Evolutionary conservation across 192 early-diverging fungal species (phyloP), one percentile per base, ranked within the genome.

Genomic region (Backusella sp.): DNA sequence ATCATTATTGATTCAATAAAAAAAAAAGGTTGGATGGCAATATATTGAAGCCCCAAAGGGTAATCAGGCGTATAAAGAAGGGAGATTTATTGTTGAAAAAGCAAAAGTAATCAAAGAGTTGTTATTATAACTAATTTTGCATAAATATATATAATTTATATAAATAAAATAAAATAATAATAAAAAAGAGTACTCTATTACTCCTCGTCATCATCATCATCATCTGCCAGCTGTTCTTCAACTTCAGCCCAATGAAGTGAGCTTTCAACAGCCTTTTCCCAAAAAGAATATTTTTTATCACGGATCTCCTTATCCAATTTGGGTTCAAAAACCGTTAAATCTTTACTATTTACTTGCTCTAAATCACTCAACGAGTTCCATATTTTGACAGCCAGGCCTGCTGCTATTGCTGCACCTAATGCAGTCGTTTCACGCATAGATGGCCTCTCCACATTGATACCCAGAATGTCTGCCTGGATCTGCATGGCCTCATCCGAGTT

Each of bases 351-450:
- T 72, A 94, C 84, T 23, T 84, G 79, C 32, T 88, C 82, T 11
- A 91, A 84, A 49, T 88, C 79, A 79, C 72, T 71, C 68, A 88
- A 76, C 78, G 78, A 70, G 66, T 85, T 73, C 89, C 91, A 95
- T 15, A 92, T 32, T 26, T 75, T 75, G 9, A 76, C 75, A 23
- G 79, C 79, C 34, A 76, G 59, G 19, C 92, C 96, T 53, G 96
- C 95, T 9, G 95, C 96, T 37, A 96, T 90, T 0, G 96, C 96
- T 17, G 95, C 94, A 49, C 96, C 96, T 46, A 97, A 84, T 6
- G 96, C 96, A 26, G 96, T 97, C 4, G 92, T 96, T 80, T 97
- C 96, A 70, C 89, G 87, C 94, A 96, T 97, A 37, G 83, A 81
- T 0, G 96, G 96, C 23, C 96, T 86, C 41, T 87, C 79, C 7